Percentiles rank a stretch among this genome's conserved stretches.
Conservation (phyloP, 306 rosid species). For the Vachellia collinsii region DNA sequence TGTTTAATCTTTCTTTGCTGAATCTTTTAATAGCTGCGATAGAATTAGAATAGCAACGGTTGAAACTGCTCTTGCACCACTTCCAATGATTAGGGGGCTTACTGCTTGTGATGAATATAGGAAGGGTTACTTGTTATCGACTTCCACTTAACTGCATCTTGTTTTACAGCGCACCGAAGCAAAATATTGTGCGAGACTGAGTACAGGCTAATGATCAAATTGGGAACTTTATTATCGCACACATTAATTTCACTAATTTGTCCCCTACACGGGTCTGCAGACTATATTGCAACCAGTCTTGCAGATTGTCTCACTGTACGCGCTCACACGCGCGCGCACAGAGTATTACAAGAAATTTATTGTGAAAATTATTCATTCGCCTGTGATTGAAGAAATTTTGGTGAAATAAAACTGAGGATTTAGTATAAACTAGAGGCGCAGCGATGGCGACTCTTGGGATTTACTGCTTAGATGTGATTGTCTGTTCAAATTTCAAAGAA, state of each 20-base stretch:
- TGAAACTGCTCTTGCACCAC: slow-evolving; percentile 11
- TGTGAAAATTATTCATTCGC: neutral
- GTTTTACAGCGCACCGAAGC: slow-evolving; percentile 5
- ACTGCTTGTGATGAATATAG: slow-evolving; percentile 27
- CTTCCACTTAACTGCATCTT: slow-evolving; percentile 1
- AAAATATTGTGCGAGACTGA: slow-evolving; percentile 12
- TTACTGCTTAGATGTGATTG: slow-evolving; percentile 1
- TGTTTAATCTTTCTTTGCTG: slow-evolving; percentile 14
- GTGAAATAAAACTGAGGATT: slow-evolving; percentile 2
- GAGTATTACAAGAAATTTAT: neutral
- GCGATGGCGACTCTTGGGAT: neutral
- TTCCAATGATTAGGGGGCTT: slow-evolving; percentile 15
- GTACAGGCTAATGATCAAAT: neutral
- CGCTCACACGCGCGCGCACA: neutral
- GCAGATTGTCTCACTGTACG: neutral
- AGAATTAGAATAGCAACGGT: neutral
- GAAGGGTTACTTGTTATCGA: neutral
- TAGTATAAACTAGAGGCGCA: neutral
- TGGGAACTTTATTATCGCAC: slow-evolving; percentile 16
- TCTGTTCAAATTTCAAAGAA: neutral
- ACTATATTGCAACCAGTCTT: slow-evolving; percentile 3
- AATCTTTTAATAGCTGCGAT: slow-evolving; percentile 17
- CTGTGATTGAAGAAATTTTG: neutral
- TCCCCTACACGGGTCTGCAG: neutral
- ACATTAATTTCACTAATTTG: slow-evolving; percentile 2